Percentiles rank a stretch among this genome's conserved stretches.
phyloP scores from a whole-genome alignment of 2,329 filamentous ascomycete genomes.

The Colletotrichum costaricense region DNA sequence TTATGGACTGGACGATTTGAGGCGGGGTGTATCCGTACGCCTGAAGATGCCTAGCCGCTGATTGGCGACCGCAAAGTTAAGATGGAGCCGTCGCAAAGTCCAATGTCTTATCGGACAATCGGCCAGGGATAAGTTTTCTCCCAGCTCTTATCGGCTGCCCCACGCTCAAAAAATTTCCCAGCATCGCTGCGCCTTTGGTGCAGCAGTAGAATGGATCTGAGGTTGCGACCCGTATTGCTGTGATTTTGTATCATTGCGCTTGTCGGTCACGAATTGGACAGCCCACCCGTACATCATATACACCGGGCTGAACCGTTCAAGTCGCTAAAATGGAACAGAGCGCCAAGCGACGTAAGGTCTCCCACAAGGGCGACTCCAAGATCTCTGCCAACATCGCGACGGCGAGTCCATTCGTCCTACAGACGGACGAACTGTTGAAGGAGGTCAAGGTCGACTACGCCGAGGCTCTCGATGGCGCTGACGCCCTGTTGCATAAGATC shows the following conservation, averaged over 20 bases:
- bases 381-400: conserved; percentile 54
- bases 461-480: conserved; percentile 59
- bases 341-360: conserved; percentile 62
- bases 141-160: conserved; percentile 32
- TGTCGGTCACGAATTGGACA: conserved; percentile 5
- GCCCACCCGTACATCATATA: neutral
- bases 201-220: neutral
- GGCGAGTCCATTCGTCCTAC: conserved; percentile 67
- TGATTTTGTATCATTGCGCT: conserved; percentile 1
- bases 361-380: conserved; percentile 49
- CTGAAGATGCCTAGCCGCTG: neutral
- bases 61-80: neutral
- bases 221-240: neutral
- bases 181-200: neutral
- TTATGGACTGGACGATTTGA: too few relatives aligned
- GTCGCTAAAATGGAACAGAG: conserved; percentile 55
- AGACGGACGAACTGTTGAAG: conserved; percentile 69
- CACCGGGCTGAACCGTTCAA: neutral
- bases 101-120: conserved; percentile 29
- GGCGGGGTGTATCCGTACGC: too few relatives aligned
- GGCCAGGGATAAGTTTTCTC: conserved; percentile 36
- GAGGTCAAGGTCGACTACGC: conserved; percentile 65
- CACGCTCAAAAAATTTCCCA: conserved; percentile 36
- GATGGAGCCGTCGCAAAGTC: neutral
- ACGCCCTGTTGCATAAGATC: conserved; percentile 61